Evolutionary conservation across 2,329 filamentous ascomycete species (phyloP).

Genomic region (Talaromyces sp.): DNA sequence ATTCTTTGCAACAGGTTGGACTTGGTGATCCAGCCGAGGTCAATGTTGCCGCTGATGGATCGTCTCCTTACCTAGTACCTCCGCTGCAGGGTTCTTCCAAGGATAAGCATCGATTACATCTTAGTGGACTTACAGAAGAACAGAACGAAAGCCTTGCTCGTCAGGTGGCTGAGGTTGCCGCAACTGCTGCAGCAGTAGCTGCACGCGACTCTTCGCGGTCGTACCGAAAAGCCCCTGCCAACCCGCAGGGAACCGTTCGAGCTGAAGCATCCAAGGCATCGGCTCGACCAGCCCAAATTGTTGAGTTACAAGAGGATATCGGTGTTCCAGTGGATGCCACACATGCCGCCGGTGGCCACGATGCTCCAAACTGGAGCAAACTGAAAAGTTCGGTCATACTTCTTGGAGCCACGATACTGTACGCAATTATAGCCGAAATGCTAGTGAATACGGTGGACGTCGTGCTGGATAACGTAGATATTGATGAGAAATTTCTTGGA

Average conservation of each 20-base stretch:
- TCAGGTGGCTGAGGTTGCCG: slow-evolving; percentile 89
- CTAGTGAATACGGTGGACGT: slow-evolving; percentile 95
- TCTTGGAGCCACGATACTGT: slow-evolving; percentile 81
- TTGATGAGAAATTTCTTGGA: slow-evolving; percentile 95
- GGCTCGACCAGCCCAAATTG: slow-evolving; percentile 31
- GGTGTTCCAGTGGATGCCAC: slow-evolving; percentile 36
- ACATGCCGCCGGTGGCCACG: slow-evolving; percentile 67
- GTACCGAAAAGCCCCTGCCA: slow-evolving; percentile 47
- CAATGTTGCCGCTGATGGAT: slow-evolving; percentile 18
- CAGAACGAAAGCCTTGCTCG: slow-evolving; percentile 78
- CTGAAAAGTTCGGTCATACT: slow-evolving; percentile 86
- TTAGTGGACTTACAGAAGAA: slow-evolving; percentile 69
- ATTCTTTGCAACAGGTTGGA: slow-evolving; percentile 81
- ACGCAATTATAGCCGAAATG: slow-evolving; percentile 96
- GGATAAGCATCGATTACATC: slow-evolving; percentile 20
- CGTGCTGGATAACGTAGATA: slow-evolving; percentile 82
- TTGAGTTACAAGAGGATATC: slow-evolving; percentile 47
- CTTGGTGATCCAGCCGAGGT: slow-evolving; percentile 40
- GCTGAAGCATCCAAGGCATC: slow-evolving; percentile 31
- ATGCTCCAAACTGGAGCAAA: slow-evolving; percentile 97
- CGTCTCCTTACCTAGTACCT: slow-evolving; percentile 69
- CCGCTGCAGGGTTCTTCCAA: slow-evolving; percentile 56
- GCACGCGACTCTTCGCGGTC: slow-evolving; percentile 66
- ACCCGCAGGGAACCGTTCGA: slow-evolving; percentile 26
- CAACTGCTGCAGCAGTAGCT: slow-evolving; percentile 82